Percentiles rank a stretch among this genome's conserved stretches.
Conservation (phyloP, 441 rosid genomes). For the Populus tomentosa region DNA sequence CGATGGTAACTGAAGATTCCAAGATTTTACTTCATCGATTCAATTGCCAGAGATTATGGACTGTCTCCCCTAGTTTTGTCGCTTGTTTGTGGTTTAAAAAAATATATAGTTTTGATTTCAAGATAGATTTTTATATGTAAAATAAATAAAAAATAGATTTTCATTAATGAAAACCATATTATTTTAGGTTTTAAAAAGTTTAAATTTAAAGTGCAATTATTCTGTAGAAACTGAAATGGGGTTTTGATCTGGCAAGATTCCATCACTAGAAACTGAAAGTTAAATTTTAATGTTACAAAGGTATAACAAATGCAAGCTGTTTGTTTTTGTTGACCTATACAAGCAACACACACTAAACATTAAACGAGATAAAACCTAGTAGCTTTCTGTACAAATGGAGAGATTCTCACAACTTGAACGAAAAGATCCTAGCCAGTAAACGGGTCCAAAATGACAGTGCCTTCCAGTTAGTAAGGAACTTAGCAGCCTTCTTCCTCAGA, state of each 20-base stretch:
- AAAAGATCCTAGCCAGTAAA: neutral
- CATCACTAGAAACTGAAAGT: neutral
- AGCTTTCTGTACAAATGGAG: neutral
- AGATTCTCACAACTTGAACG: neutral
- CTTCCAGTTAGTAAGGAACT: neutral
- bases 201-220: no score
- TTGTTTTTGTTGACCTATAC: neutral
- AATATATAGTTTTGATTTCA: no score
- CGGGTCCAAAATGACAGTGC: neutral
- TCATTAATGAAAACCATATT: no score
- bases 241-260: neutral
- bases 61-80: slow-evolving; percentile 54
- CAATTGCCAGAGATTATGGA: slow-evolving; percentile 93
- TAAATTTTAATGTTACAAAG: neutral
- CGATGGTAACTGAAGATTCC: slow-evolving; percentile 84
- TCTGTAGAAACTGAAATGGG: no score
- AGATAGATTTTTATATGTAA: no score
- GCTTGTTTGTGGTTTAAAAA: no score
- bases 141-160: no score
- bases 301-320: neutral
- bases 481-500: neutral
- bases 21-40: slow-evolving; percentile 79
- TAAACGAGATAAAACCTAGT: neutral
- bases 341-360: neutral
- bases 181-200: no score